Conservation (phyloP, 2,329 filamentous ascomycete genomes). For the Hypoxylon sp. region DNA sequence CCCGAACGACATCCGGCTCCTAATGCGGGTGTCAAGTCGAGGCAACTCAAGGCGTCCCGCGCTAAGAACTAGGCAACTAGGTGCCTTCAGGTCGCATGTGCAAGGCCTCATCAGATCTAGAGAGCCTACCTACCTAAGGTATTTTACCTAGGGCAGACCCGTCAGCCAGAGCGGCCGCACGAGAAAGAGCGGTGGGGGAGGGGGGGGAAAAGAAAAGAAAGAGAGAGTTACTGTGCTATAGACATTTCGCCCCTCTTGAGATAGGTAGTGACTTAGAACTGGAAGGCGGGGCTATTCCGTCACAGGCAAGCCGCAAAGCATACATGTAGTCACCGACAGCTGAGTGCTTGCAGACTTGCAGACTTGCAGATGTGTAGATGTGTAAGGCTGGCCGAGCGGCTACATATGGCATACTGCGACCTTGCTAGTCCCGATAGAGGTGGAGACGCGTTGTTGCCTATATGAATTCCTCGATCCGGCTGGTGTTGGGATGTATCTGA, state of each 20-base stretch:
- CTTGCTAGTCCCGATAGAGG: constrained; percentile 17
- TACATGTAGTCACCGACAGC: neutral
- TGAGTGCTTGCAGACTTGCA: constrained; percentile 8
- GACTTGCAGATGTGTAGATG: constrained; percentile 34
- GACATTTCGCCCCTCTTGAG: constrained; percentile 14
- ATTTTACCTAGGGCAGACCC: constrained; percentile 28
- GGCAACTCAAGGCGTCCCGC: constrained; percentile 22
- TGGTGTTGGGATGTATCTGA: constrained; percentile 1
- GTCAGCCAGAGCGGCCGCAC: constrained; percentile 29
- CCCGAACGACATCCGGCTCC: neutral
- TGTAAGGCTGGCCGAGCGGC: constrained; percentile 23
- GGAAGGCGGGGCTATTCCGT: constrained; percentile 10
- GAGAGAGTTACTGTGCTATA: constrained; percentile 4
- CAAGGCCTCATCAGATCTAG: constrained; percentile 6
- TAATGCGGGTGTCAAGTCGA: constrained; percentile 4
- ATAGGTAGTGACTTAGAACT: neutral
- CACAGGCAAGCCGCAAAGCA: constrained; percentile 2
- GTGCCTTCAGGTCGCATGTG: constrained; percentile 23
- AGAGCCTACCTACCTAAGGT: constrained; percentile 20
- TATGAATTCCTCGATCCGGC: constrained; percentile 1
- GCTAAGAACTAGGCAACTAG: constrained; percentile 30
- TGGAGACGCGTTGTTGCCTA: constrained; percentile 14
- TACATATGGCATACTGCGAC: constrained; percentile 19
- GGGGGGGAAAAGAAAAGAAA: constrained; percentile 18
- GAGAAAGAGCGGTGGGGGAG: constrained; percentile 35